These are phyloP conservation scores for Lactarius sp. DNA, from an alignment of 768 basidiomycete genomes.

Conservation along the genomic window DNA sequence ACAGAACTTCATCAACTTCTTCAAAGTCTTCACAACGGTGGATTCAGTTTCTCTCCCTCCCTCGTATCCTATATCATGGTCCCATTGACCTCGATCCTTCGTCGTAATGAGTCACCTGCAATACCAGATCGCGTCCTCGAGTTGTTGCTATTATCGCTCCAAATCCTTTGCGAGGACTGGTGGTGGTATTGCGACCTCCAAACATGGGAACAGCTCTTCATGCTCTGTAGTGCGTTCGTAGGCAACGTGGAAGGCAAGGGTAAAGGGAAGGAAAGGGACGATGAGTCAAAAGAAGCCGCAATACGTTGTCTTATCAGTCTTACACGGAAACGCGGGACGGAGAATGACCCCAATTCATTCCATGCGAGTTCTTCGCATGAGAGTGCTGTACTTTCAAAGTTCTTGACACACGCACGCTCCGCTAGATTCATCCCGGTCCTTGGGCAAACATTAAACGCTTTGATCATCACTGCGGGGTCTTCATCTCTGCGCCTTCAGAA, in stretches of 20 bases:
- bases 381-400: constrained; percentile 36
- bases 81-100: constrained; percentile 79
- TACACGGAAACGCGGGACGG: constrained; percentile 45
- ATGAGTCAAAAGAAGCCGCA: constrained; percentile 79
- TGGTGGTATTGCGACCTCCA: constrained; percentile 76
- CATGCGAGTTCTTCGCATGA: constrained; percentile 16
- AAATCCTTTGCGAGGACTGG: constrained; percentile 62
- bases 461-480: constrained; percentile 58
- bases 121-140: constrained; percentile 83
- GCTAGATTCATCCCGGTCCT: constrained; percentile 65
- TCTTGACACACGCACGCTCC: constrained; percentile 39
- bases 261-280: constrained; percentile 64
- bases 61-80: constrained; percentile 84
- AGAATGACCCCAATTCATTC: constrained; percentile 36
- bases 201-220: constrained; percentile 84
- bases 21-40: constrained; percentile 37
- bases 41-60: constrained; percentile 43
- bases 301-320: constrained; percentile 60
- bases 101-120: constrained; percentile 59
- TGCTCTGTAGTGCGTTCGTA: constrained; percentile 61
- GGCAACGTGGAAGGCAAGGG: constrained; percentile 62
- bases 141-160: constrained; percentile 56
- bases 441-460: constrained; percentile 74
- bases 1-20: constrained; percentile 48
- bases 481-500: constrained; percentile 56